Conservation (phyloP, 73 alveolate genomes). For the Paraurostyla sp. region DNA sequence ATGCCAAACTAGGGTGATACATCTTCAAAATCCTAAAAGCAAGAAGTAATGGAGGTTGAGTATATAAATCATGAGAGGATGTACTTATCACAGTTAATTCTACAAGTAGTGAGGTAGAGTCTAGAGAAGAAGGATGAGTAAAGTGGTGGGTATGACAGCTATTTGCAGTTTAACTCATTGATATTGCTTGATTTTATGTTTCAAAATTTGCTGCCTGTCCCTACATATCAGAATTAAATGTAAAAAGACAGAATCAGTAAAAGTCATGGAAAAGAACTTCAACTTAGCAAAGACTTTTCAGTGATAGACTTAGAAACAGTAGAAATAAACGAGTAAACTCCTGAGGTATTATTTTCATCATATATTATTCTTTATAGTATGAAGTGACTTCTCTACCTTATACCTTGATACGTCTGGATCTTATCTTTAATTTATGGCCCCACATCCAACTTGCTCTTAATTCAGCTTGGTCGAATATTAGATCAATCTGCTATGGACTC, state of each 20-base stretch:
- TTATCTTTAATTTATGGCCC: conserved; percentile 82
- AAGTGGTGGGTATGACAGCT: too few species aligned
- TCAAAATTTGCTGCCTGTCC: conserved; percentile 76
- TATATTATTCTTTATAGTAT: conserved; percentile 25
- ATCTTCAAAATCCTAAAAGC: background rate
- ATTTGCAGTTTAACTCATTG: conserved; percentile 70
- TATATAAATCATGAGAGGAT: conserved; percentile 69
- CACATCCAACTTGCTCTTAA: conserved; percentile 65
- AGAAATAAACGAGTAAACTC: conserved; percentile 53
- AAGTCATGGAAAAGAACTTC: background rate
- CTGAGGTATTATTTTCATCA: conserved; percentile 28
- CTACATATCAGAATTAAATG: conserved; percentile 66
- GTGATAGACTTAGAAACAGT: conserved; percentile 55
- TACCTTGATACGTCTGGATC: conserved; percentile 64
- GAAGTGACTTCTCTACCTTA: conserved; percentile 68
- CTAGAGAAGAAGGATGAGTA: conserved; percentile 16
- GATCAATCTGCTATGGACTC: conserved; percentile 81
- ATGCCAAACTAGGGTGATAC: background rate
- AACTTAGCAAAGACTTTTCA: background rate
- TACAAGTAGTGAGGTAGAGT: conserved; percentile 38
- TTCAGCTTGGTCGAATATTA: conserved; percentile 82
- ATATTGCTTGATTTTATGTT: conserved; percentile 68
- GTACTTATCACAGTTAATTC: conserved; percentile 27
- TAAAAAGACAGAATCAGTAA: conserved; percentile 25
- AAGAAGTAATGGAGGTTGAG: conserved; percentile 60